Base-by-base conservation (phyloP, 441 rosid species). In the Populus hybrid region DNA sequence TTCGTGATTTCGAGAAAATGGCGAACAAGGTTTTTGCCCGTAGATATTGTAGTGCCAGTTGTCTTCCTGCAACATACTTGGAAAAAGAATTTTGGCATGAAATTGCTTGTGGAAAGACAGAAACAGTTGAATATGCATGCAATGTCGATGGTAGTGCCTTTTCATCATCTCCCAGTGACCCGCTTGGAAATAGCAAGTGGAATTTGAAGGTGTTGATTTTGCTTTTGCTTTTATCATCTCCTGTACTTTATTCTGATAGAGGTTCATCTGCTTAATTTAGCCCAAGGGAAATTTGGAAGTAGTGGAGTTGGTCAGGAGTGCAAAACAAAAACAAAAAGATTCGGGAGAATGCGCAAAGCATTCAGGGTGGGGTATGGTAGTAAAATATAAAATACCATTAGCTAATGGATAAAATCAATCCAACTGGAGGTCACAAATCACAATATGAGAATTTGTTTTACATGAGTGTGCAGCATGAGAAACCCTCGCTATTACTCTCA, bases 121-220 rank as follows among this genome's bases (percentile, higher is more conserved):
- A 97, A 86, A 82, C 92, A 72, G 99, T 97, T 87, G 99, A 97
- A 87, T 97, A 97, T 90, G 99, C 99, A 71, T 97, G 99, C 74
- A 98, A 97, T 86, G 99, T 97, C 87, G 99, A 97, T 82, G 99
- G 99, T 77, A 95, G 94, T 83, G 99, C 99, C 82, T 97, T 95
- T 84, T 95, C 99, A 82, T 95, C 97, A 75, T 91, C 91, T 80
- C 86, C 90, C 79, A 78, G 78, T 78, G 99, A 95, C 82, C 94
- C 89, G 1, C 95, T 97, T 79, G 99, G 99, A 86, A 89, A 82
- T 89, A 93, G 99, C 93, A 91, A 95, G 81, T 95, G 97, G 96
- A 97, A 95, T 88, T 93, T 97, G 85, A 95, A 95, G 96, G 99
- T 97, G 83, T 81, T 81, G 64, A 75, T 86, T 76, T 86, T 72